These are phyloP conservation scores for Clonostachys sp. DNA, from an alignment of 2,329 filamentous ascomycete species.

Conservation along the genomic window DNA sequence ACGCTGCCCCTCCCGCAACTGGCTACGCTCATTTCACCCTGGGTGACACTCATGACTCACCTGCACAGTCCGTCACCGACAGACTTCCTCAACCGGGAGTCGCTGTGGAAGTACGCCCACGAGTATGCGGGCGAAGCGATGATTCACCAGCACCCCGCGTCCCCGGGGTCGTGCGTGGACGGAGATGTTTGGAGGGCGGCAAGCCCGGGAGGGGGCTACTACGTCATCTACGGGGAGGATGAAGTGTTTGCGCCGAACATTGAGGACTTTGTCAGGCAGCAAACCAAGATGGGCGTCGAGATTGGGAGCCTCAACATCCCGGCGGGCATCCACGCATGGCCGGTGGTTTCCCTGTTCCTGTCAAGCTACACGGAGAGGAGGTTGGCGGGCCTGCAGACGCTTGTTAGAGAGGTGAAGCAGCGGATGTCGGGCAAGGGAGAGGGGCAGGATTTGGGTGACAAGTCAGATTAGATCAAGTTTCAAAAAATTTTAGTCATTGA, in stretches of 20 bases:
- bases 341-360: slow-evolving; percentile 62
- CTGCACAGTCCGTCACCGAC: slow-evolving; percentile 65
- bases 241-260: slow-evolving; percentile 75
- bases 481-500: background rate
- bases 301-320: slow-evolving; percentile 56
- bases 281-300: slow-evolving; percentile 47
- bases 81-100: slow-evolving; percentile 68
- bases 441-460: slow-evolving; percentile 6
- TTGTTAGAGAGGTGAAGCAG: slow-evolving; percentile 29
- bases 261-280: slow-evolving; percentile 48
- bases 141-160: slow-evolving; percentile 34
- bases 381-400: slow-evolving; percentile 43
- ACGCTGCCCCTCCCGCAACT: slow-evolving; percentile 34
- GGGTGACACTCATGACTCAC: slow-evolving; percentile 68
- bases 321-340: slow-evolving; percentile 77
- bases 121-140: slow-evolving; percentile 54
- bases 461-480: slow-evolving; percentile 8
- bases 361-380: slow-evolving; percentile 42
- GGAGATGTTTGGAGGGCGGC: slow-evolving; percentile 61
- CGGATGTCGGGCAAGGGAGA: slow-evolving; percentile 8
- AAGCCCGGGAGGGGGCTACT: slow-evolving; percentile 62
- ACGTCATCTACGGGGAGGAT: slow-evolving; percentile 68
- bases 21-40: slow-evolving; percentile 74
- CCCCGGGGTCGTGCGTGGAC: slow-evolving; percentile 68
- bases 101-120: slow-evolving; percentile 63